phyloP scores from a whole-genome alignment of 257 asterid genomes.

The Paraleonurus japonicus region DNA sequence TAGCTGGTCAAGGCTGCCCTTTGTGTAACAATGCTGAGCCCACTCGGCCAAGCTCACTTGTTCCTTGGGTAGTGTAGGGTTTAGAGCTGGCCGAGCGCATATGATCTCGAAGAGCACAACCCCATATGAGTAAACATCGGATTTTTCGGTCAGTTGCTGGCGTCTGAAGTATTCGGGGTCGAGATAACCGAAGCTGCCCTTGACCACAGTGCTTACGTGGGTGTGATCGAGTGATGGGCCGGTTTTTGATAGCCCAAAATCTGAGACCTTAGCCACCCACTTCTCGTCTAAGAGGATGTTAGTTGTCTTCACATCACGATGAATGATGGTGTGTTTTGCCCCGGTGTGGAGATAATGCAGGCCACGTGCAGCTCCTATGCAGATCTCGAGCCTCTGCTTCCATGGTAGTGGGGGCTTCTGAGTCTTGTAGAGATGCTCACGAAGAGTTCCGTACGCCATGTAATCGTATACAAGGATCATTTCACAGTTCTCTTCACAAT shows the following conservation, averaged over 20 bases:
- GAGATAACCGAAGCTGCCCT: slow-evolving; percentile 83
- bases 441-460: slow-evolving; percentile 87
- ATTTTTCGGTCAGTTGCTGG: slow-evolving; percentile 83
- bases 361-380: slow-evolving; percentile 92
- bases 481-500: slow-evolving; percentile 86
- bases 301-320: slow-evolving; percentile 92
- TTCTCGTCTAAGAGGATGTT: slow-evolving; percentile 85
- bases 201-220: slow-evolving; percentile 89
- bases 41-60: slow-evolving; percentile 93
- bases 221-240: slow-evolving; percentile 88
- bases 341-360: slow-evolving; percentile 90
- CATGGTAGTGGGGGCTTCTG: slow-evolving; percentile 84
- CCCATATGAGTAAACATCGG: slow-evolving; percentile 79
- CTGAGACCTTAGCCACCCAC: slow-evolving; percentile 92
- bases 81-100: slow-evolving; percentile 83
- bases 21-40: slow-evolving; percentile 75
- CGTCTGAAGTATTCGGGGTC: slow-evolving; percentile 90
- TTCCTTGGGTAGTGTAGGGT: slow-evolving; percentile 81
- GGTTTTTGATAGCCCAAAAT: slow-evolving; percentile 82
- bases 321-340: slow-evolving; percentile 83
- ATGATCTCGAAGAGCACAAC: slow-evolving; percentile 77
- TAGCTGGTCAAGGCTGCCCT: slow-evolving; percentile 74
- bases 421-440: slow-evolving; percentile 88
- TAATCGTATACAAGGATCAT: slow-evolving; percentile 90
- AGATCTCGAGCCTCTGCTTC: slow-evolving; percentile 90